These are phyloP conservation scores for Stachybotrys echinatus DNA, from an alignment of 2,329 filamentous ascomycete species.

Conservation along the genomic window DNA sequence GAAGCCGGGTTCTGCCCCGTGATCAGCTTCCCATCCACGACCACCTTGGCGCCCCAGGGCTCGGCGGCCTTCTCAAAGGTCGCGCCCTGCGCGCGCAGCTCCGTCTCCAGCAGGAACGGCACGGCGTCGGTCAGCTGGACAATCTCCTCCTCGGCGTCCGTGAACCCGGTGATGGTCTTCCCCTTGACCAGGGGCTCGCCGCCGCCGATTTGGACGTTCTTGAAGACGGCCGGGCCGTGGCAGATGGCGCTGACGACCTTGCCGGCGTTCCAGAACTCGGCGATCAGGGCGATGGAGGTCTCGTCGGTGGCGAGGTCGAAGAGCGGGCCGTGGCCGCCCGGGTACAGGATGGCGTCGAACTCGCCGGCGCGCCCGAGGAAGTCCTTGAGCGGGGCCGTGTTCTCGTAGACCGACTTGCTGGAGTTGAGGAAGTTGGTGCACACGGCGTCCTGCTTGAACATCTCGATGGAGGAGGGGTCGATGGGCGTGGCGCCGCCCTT, in stretches of 20 bases:
- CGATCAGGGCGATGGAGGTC: constrained; percentile 53
- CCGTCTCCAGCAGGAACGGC: constrained; percentile 55
- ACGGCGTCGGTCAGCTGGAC: constrained; percentile 43
- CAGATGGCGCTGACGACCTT: constrained; percentile 65
- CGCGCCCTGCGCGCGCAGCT: constrained; percentile 46
- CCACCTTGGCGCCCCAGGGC: constrained; percentile 43
- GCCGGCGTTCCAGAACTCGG: constrained; percentile 54
- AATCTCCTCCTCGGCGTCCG: constrained; percentile 51
- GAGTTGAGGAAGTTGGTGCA: constrained; percentile 49
- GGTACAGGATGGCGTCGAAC: constrained; percentile 58
- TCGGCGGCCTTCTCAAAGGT: constrained; percentile 50
- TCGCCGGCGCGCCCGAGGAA: constrained; percentile 52
- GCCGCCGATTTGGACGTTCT: constrained; percentile 45
- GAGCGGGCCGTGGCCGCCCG: constrained; percentile 59
- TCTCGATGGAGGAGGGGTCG: constrained; percentile 52
- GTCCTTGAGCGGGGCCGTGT: constrained; percentile 52
- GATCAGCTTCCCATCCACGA: constrained; percentile 46
- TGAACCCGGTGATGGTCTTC: constrained; percentile 56
- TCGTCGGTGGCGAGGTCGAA: constrained; percentile 57
- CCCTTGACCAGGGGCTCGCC: constrained; percentile 51
- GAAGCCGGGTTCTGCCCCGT: constrained; percentile 55
- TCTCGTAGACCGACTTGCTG: constrained; percentile 56
- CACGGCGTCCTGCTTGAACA: constrained; percentile 47
- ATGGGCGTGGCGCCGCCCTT: constrained; percentile 57
- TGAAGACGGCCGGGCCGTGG: constrained; percentile 61